These are phyloP conservation scores for Brettanomyces anomalus DNA, from an alignment of 805 yeast species.

Conservation along the genomic window DNA sequence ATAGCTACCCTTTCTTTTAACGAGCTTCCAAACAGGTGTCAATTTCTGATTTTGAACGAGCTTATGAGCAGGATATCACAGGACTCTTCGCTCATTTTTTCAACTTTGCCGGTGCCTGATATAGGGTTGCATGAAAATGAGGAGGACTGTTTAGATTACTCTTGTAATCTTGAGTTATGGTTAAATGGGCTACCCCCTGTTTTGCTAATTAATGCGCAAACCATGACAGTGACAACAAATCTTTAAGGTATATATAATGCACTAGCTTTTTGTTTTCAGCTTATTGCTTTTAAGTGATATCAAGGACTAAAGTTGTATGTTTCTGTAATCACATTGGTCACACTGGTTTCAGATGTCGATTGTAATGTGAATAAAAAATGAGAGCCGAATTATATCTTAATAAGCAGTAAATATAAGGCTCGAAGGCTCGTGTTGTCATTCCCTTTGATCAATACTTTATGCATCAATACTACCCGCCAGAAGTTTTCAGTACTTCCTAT, in stretches of 20 bases:
- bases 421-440: too few species aligned
- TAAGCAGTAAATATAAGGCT: too few species aligned
- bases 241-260: conserved; percentile 33
- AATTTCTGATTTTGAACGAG: conserved; percentile 81
- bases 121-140: conserved; percentile 71
- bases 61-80: conserved; percentile 62
- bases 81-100: conserved; percentile 63
- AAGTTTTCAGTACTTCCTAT: too few species aligned
- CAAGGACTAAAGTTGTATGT: too few species aligned
- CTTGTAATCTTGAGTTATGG: conserved; percentile 72
- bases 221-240: conserved; percentile 94
- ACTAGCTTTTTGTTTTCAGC: background rate
- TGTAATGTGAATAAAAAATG: too few species aligned
- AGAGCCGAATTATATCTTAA: too few species aligned
- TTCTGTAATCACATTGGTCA: too few species aligned
- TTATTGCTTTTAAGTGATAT: too few species aligned
- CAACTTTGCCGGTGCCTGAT: conserved; percentile 85
- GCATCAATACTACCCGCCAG: too few species aligned
- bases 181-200: conserved; percentile 76
- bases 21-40: conserved; percentile 74
- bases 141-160: conserved; percentile 63
- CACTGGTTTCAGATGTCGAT: too few species aligned
- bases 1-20: conserved; percentile 43
- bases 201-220: conserved; percentile 77
- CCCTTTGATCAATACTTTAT: too few species aligned